Base-by-base conservation (phyloP, 1,284 basidiomycete genomes). In the Phylloboletellus chloephorus region DNA sequence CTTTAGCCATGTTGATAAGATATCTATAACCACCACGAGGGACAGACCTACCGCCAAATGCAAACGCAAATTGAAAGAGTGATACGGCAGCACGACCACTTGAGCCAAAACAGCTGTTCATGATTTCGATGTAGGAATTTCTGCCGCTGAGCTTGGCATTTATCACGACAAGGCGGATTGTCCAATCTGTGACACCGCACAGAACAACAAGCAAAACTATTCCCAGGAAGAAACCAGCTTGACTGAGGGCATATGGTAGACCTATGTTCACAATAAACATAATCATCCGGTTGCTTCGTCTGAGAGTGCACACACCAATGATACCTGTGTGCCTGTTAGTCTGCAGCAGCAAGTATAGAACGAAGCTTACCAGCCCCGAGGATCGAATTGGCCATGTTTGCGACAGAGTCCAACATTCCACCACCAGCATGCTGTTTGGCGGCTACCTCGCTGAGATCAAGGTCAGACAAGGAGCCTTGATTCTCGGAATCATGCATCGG, bases 41-140 rank as follows among this genome's bases (percentile, higher is more conserved):
- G 50, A 17, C 5, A 41, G 52, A 63, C 76, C 56, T 65, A 80
- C 92, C 93, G 55, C 95, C 95, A 52, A 96, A 97, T 2, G 95
- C 95, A 57, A 98, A 98, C 1, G 92, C 76, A 57, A 98, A 98
- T 60, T 98, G 96, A 63, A 98, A 98, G 64, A 98, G 87, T 0
- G 93, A 96, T 10, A 98, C 92, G 0, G 91, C 90, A 3, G 89
- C 88, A 37, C 89, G 78, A 21, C 93, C 93, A 43, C 79, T 82
- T 5, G 78, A 67, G 7, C 96, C 96, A 58, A 95, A 99, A 65
- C 93, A 97, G 44, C 86, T 86, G 57, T 90, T 74, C 92, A 98
- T 96, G 49, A 96, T 90, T 52, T 90, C 95, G 51, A 97, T 96
- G 61, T 98, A 99, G 2, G 91, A 93, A 49, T 79, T 81, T 37